Evolutionary conservation across 805 yeast species (phyloP).

Genomic region (Pichia gijzeniarum): DNA sequence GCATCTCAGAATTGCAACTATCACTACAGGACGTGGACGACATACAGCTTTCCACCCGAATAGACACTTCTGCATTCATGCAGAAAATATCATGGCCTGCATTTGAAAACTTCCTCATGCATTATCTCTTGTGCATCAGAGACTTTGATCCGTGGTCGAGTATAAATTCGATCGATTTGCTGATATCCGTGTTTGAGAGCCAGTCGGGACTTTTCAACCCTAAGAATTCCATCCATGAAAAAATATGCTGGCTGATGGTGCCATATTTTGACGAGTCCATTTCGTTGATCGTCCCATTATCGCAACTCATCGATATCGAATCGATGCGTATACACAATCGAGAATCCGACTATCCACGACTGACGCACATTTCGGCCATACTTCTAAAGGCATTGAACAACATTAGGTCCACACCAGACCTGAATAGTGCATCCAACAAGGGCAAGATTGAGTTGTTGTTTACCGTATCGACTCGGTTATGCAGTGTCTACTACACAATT

Average conservation of each 20-base stretch:
- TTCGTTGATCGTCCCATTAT: constrained; percentile 37
- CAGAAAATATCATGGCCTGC: constrained; percentile 34
- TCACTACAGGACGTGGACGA: constrained; percentile 19
- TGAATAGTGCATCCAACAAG: constrained; percentile 27
- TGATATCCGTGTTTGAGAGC: constrained; percentile 40
- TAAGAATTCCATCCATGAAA: constrained; percentile 17
- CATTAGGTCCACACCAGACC: constrained; percentile 39
- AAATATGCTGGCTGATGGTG: constrained; percentile 30
- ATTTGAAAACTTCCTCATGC: constrained; percentile 37
- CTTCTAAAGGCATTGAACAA: constrained; percentile 44
- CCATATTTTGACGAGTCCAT: constrained; percentile 34
- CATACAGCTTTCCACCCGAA: constrained; percentile 21
- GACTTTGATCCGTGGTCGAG: constrained; percentile 53
- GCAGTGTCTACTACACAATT: constrained; percentile 46
- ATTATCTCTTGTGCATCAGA: constrained; percentile 39
- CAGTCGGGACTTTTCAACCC: constrained; percentile 45
- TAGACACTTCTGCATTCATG: constrained; percentile 24
- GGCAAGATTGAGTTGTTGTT: constrained; percentile 42
- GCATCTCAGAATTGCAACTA: constrained; percentile 24
- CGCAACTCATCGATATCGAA: constrained; percentile 36
- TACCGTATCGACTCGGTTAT: constrained; percentile 42
- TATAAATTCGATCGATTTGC: constrained; percentile 48
- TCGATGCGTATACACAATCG: constrained; percentile 33
- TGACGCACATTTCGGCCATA: constrained; percentile 42
- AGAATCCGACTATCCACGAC: constrained; percentile 33